Percentiles rank a stretch among this genome's conserved stretches.
phyloP scores from a whole-genome alignment of 768 basidiomycete species.

The Dacryopinax primogenitus region DNA sequence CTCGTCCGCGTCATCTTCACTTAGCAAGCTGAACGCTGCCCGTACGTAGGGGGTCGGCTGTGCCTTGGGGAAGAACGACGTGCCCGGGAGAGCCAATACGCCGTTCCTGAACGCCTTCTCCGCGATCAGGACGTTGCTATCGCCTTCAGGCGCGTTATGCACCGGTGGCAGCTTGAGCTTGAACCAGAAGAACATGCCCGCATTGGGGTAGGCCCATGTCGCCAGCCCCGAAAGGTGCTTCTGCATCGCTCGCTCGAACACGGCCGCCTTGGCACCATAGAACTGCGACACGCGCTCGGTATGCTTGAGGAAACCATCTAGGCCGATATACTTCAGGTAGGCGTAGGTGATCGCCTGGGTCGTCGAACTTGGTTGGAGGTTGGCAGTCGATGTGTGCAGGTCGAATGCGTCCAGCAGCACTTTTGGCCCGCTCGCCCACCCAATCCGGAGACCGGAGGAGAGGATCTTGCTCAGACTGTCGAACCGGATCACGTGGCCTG shows the following conservation, averaged over 20 bases:
- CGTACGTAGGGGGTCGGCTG: conserved; percentile 61
- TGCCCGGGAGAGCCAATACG: conserved; percentile 82
- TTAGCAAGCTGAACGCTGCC: conserved; percentile 63
- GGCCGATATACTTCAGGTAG: conserved; percentile 58
- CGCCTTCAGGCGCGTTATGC: conserved; percentile 32
- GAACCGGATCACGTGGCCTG: conserved; percentile 71
- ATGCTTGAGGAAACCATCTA: conserved; percentile 60
- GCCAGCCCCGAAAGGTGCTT: conserved; percentile 67
- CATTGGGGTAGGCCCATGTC: conserved; percentile 56
- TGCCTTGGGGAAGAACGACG: conserved; percentile 63
- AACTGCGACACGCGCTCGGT: conserved; percentile 55
- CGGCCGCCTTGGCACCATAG: conserved; percentile 58
- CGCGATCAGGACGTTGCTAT: conserved; percentile 60
- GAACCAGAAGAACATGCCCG: conserved; percentile 90
- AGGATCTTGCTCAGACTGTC: conserved; percentile 82
- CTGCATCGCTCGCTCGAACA: conserved; percentile 64
- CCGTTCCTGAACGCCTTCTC: conserved; percentile 65
- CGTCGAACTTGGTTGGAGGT: conserved; percentile 52
- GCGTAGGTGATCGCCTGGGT: conserved; percentile 49
- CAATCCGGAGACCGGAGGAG: conserved; percentile 64
- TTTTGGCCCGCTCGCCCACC: conserved; percentile 66
- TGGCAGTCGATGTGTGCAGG: conserved; percentile 50
- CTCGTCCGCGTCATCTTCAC: conserved; percentile 56
- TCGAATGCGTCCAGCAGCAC: conserved; percentile 57
- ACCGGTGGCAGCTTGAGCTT: conserved; percentile 40